Percentiles rank a stretch among this genome's conserved stretches.
Conservation (phyloP, 371 early-diverging fungal genomes). For the Rhizopus stolonifer region DNA sequence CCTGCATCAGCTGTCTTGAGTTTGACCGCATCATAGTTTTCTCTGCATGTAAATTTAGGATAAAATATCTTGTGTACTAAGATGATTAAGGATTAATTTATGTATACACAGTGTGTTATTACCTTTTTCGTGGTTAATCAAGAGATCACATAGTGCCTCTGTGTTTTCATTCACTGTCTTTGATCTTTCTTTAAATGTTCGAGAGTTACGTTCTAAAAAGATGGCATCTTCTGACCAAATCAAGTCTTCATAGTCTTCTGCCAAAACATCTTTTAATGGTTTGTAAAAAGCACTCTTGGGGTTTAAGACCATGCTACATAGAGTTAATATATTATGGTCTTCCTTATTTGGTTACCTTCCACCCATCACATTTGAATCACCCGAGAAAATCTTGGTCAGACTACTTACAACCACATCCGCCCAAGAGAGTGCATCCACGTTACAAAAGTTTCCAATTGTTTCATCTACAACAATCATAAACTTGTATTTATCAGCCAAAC, state of each 20-base stretch:
- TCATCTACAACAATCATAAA: slow-evolving; percentile 91
- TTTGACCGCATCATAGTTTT: slow-evolving; percentile 66
- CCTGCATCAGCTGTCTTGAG: slow-evolving; percentile 59
- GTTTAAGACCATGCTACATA: slow-evolving; percentile 77
- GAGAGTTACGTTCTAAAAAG: slow-evolving; percentile 93
- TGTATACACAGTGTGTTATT: slow-evolving; percentile 1
- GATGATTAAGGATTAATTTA: neutral
- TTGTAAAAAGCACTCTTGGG: slow-evolving; percentile 65
- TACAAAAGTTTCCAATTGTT: slow-evolving; percentile 91
- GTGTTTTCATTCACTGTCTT: slow-evolving; percentile 75
- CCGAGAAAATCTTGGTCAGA: slow-evolving; percentile 92
- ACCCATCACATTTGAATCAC: slow-evolving; percentile 97
- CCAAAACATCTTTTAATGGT: slow-evolving; percentile 52
- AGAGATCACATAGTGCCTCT: slow-evolving; percentile 73
- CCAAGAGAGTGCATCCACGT: slow-evolving; percentile 72
- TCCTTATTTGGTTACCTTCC: slow-evolving; percentile 66
- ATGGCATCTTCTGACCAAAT: slow-evolving; percentile 92
- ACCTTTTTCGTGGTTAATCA: slow-evolving; percentile 67
- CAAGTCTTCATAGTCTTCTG: slow-evolving; percentile 72
- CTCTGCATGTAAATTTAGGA: slow-evolving; percentile 77
- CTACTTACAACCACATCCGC: slow-evolving; percentile 92
- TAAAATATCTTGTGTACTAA: slow-evolving; percentile 76
- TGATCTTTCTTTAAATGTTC: slow-evolving; percentile 78
- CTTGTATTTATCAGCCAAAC: slow-evolving; percentile 72
- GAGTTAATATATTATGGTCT: too few relatives aligned